Evolutionary conservation across 2,329 filamentous ascomycete species (phyloP), one percentile per base, ranked within the genome.

Genomic region (Tolypocladium sp.): DNA sequence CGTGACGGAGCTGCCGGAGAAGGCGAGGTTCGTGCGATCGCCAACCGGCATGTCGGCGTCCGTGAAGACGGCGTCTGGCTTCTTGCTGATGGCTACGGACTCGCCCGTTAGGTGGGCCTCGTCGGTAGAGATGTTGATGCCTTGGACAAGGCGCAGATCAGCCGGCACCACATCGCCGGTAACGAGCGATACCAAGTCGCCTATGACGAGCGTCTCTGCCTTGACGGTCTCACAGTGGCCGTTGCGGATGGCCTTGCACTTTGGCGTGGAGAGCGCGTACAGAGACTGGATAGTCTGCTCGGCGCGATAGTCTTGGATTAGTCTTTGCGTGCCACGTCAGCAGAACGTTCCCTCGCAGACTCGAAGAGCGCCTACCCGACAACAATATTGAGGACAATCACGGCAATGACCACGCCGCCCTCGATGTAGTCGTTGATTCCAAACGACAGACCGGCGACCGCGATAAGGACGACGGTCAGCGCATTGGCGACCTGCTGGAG

Each of bases 401-500:
- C 84, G 66, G 82, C 82, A 59, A 82, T 76, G 64, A 87, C 83
- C 62, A 87, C 84, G 64, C 79, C 80, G 63, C 79, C 84, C 75
- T 87, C 84, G 69, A 86, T 79, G 67, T 80, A 86, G 70, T 87
- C 86, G 66, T 78, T 68, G 65, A 88, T 88, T 70, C 80, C 83
- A 74, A 87, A 88, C 55, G 83, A 85, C 60, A 85, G 76, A 60
- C 84, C 85, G 84, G 90, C 90, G 67, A 89, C 88, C 67, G 90
- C 84, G 65, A 91, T 79, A 65, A 92, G 84, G 63, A 90, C 86
- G 70, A 88, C 79, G 63, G 88, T 91, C 74, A 91, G 77, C 76
- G 87, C 89, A 76, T 91, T 91, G 64, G 87, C 89, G 66, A 90
- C 82, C 77, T 91, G 88, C 70, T 87, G 88, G 75, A 91, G 74